phyloP scores from a whole-genome alignment of 2,329 filamentous ascomycete species.

The Clonostachys rosea region DNA sequence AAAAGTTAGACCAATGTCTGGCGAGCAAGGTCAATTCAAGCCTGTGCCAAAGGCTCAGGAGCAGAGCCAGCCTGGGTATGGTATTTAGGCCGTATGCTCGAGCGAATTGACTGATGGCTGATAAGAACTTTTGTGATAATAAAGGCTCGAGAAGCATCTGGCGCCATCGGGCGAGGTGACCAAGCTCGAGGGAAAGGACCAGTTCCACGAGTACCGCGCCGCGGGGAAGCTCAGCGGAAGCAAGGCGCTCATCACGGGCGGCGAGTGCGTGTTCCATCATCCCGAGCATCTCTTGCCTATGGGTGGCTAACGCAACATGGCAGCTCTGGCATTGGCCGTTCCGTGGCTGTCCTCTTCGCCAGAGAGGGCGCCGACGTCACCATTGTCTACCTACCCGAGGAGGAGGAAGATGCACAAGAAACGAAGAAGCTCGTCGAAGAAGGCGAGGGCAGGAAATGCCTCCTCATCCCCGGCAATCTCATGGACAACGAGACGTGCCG shows the following conservation, averaged over 20 bases:
- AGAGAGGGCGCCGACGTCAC: constrained; percentile 74
- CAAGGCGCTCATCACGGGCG: constrained; percentile 78
- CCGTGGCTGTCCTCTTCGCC: constrained; percentile 71
- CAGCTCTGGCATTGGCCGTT: constrained; percentile 67
- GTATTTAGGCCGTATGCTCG: background rate
- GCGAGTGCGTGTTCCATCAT: constrained; percentile 46
- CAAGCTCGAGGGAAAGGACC: constrained; percentile 29
- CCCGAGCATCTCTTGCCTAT: too few species aligned
- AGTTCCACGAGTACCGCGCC: constrained; percentile 55
- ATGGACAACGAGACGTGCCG: constrained; percentile 44
- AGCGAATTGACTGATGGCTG: background rate
- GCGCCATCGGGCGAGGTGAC: constrained; percentile 31
- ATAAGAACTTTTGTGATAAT: background rate
- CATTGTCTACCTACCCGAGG: constrained; percentile 70
- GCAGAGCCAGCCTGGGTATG: constrained; percentile 30
- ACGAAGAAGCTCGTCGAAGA: constrained; percentile 68
- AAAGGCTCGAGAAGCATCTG: constrained; percentile 28
- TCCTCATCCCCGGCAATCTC: constrained; percentile 42
- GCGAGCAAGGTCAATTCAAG: constrained; percentile 21
- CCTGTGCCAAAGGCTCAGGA: constrained; percentile 23
- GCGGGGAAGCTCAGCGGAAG: constrained; percentile 73
- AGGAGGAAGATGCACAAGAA: constrained; percentile 71
- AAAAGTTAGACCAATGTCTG: constrained; percentile 1
- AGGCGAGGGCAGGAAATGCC: constrained; percentile 37
- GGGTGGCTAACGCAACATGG: too few species aligned